Conservation (phyloP, 1,284 basidiomycete genomes). For the Melampsora abietis-canadensis region DNA sequence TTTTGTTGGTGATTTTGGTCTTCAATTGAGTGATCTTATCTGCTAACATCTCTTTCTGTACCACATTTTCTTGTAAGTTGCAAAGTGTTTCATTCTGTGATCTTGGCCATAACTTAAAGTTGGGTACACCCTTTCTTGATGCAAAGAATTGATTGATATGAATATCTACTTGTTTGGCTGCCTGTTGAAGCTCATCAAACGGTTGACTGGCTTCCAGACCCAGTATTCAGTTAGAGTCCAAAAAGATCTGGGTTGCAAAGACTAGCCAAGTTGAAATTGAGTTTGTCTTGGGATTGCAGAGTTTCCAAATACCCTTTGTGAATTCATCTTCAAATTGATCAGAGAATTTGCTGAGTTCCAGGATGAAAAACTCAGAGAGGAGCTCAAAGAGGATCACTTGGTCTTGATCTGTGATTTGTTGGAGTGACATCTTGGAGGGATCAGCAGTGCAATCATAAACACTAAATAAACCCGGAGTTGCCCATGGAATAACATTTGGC, state of each 20-base stretch:
- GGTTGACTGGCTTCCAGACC: neutral
- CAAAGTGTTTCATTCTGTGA: no score
- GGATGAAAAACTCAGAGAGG: neutral
- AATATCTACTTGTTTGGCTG: neutral
- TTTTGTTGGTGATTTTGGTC: no score
- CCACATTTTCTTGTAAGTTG: no score
- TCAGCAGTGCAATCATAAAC: neutral
- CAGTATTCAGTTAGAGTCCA: neutral
- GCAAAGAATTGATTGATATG: neutral
- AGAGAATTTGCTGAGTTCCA: neutral
- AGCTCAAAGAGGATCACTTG: neutral
- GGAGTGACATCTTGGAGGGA: neutral
- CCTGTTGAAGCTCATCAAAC: neutral
- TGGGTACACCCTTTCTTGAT: no score
- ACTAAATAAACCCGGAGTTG: no score
- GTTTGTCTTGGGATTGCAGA: neutral
- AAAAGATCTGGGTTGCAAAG: neutral
- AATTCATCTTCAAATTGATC: conserved; percentile 2
- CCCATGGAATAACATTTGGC: neutral
- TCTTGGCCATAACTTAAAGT: no score
- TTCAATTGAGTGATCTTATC: no score
- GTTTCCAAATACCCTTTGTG: neutral
- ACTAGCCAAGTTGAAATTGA: neutral
- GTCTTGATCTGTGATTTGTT: neutral
- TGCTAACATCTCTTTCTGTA: no score